These are phyloP conservation scores for Lepidopterella palustris DNA, from an alignment of 495 filamentous ascomycete species.

Conservation along the genomic window DNA sequence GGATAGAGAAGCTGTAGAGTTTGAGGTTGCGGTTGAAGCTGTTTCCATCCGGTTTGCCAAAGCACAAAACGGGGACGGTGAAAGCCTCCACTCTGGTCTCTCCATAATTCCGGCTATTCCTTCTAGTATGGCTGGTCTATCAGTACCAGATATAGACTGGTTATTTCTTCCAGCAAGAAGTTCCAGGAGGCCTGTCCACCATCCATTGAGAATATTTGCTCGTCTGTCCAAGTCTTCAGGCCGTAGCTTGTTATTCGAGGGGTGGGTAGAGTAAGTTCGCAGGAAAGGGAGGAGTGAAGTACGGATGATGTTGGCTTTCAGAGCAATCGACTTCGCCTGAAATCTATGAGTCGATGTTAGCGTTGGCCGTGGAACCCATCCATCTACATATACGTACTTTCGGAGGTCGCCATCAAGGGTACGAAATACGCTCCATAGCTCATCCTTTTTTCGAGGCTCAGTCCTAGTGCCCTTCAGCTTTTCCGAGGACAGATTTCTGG, in stretches of 20 bases:
- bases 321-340: slow-evolving; percentile 64
- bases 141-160: slow-evolving; percentile 64
- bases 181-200: slow-evolving; percentile 89
- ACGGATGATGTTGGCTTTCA: slow-evolving; percentile 77
- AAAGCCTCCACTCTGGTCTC: slow-evolving; percentile 81
- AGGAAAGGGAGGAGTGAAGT: slow-evolving; percentile 79
- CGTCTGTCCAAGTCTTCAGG: slow-evolving; percentile 85
- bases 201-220: slow-evolving; percentile 78
- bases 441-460: slow-evolving; percentile 61
- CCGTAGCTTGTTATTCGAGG: slow-evolving; percentile 58
- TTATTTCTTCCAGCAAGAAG: slow-evolving; percentile 72
- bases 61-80: slow-evolving; percentile 58
- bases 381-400: slow-evolving; percentile 46
- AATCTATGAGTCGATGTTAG: slow-evolving; percentile 45
- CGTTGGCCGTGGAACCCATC: too few species aligned
- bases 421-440: slow-evolving; percentile 82
- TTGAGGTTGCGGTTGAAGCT: slow-evolving; percentile 38
- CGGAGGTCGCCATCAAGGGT: slow-evolving; percentile 75
- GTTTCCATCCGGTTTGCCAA: slow-evolving; percentile 44
- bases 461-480: slow-evolving; percentile 29
- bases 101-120: slow-evolving; percentile 80
- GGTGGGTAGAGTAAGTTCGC: slow-evolving; percentile 60
- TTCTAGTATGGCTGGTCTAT: slow-evolving; percentile 78
- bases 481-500: slow-evolving; percentile 42
- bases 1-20: slow-evolving; percentile 48